Conservation (phyloP, 2,329 filamentous ascomycete genomes). For the Diaporthe vaccinii region DNA sequence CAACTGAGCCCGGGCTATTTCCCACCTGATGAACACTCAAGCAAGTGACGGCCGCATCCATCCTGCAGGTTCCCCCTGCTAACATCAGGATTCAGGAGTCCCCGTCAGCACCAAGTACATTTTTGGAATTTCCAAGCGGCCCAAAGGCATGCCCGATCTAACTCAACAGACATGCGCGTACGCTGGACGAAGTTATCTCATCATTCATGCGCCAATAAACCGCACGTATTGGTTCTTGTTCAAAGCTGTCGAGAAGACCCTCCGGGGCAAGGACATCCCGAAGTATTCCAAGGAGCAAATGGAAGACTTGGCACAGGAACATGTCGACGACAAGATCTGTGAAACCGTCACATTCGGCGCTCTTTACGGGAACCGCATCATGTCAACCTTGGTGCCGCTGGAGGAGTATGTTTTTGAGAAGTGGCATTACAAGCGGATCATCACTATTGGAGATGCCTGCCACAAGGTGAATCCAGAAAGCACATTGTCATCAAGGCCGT, state of each 20-base stretch:
- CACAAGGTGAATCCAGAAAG: conserved; percentile 48
- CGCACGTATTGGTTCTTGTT: conserved; percentile 44
- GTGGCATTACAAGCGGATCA: conserved; percentile 50
- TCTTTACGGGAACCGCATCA: conserved; percentile 26
- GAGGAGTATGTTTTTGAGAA: conserved; percentile 50
- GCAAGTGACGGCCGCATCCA: conserved; percentile 10
- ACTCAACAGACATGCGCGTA: background rate
- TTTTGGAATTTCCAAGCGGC: conserved; percentile 26
- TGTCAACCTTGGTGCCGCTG: conserved; percentile 49
- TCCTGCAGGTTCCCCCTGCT: conserved; percentile 37
- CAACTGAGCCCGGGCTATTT: background rate
- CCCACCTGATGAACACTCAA: background rate
- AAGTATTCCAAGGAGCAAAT: conserved; percentile 38
- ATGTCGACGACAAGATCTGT: conserved; percentile 34
- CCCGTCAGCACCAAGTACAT: conserved; percentile 35
- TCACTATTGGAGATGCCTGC: conserved; percentile 49
- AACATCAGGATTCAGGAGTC: background rate
- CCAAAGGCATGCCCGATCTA: background rate
- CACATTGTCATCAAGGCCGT: background rate
- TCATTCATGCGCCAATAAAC: conserved; percentile 38
- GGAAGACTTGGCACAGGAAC: conserved; percentile 21
- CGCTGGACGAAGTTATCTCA: conserved; percentile 14
- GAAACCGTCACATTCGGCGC: conserved; percentile 36
- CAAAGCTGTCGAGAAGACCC: conserved; percentile 22
- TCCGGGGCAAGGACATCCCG: conserved; percentile 38